Evolutionary conservation across 2,329 filamentous ascomycete genomes (phyloP), one percentile per base, ranked within the genome.

Genomic region (Exophiala calicioides): DNA sequence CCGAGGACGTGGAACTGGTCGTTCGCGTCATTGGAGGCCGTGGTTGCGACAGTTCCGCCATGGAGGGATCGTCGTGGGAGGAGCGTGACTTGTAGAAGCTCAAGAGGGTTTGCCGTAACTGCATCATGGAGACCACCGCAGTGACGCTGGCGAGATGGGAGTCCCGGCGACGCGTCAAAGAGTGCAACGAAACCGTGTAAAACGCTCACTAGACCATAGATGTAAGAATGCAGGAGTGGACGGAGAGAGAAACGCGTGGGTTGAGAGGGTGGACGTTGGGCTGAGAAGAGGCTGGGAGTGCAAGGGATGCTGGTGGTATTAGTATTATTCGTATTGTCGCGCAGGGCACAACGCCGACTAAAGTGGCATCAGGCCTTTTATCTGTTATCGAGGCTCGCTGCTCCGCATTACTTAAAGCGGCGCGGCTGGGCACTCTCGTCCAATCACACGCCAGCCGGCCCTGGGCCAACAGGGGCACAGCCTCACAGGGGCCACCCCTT

Each of bases 21-120:
- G 74, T 37, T 30, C 60, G 43, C 36, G 50, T 13, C 16, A 52
- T 15, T 7, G 26, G 32, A 5, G 51, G 44, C 12, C 48, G 38
- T 24, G 33, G 19, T 9, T 32, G 34, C 16, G 47, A 33, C n/a
- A 41, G n/a, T 5, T 20, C 33, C 12, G 21, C 8, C 7, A 30
- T 8, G 24, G 31, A 16, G 15, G 33, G 8, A n/a, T 46, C 35
- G 9, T 10, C 8, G 15, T 45, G 44, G 2, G 44, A 31, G 8
- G 16, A 16, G 5, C 50, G 34, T 4, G 38, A 20, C 21, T 35
- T 42, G 46, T 50, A 55, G 34, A 60, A 60, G 39, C 39, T 57
- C 27, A 60, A 50, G 13, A 53, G 44, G 23, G 46, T 50, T 34
- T 60, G 58, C 9, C 55, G 53, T 10, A 60, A 47, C 42, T 52